Evolutionary conservation across 73 alveolate species (phyloP).

Genomic region (Paramecium bursaria): DNA sequence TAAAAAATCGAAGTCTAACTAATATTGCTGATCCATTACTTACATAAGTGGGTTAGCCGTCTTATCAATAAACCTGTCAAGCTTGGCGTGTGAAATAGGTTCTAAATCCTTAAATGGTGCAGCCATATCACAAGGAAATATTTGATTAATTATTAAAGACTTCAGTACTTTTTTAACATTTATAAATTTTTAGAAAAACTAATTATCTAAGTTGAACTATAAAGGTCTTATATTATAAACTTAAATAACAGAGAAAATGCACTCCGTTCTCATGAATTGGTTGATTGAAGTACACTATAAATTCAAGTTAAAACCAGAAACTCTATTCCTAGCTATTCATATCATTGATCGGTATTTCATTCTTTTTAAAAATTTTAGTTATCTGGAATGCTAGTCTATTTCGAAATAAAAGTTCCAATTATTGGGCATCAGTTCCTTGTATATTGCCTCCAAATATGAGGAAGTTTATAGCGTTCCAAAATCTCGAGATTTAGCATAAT

Average conservation of each 20-base stretch:
- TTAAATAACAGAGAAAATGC: constrained; percentile 75
- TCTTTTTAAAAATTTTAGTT: constrained; percentile 28
- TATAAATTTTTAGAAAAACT: background rate
- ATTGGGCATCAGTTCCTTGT: constrained; percentile 83
- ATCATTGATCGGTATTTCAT: constrained; percentile 86
- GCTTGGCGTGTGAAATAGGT: no score
- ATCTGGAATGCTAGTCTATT: constrained; percentile 74
- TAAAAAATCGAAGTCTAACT: constrained; percentile 57
- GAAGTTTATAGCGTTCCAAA: constrained; percentile 80
- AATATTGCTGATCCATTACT: background rate
- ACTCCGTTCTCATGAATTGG: constrained; percentile 90
- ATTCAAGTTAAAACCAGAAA: constrained; percentile 93
- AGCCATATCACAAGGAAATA: constrained; percentile 8
- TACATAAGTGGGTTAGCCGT: background rate
- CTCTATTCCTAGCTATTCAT: constrained; percentile 88
- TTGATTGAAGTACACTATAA: constrained; percentile 89
- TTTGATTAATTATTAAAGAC: background rate
- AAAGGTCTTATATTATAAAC: constrained; percentile 22
- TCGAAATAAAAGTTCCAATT: constrained; percentile 72
- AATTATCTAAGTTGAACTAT: background rate
- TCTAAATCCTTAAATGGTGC: constrained; percentile 19
- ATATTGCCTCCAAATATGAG: constrained; percentile 88
- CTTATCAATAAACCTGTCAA: background rate
- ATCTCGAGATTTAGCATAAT: constrained; percentile 59
- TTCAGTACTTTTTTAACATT: background rate